Conservation (phyloP, 108 stramenopile genomes). For the Nitzschia putrida region DNA sequence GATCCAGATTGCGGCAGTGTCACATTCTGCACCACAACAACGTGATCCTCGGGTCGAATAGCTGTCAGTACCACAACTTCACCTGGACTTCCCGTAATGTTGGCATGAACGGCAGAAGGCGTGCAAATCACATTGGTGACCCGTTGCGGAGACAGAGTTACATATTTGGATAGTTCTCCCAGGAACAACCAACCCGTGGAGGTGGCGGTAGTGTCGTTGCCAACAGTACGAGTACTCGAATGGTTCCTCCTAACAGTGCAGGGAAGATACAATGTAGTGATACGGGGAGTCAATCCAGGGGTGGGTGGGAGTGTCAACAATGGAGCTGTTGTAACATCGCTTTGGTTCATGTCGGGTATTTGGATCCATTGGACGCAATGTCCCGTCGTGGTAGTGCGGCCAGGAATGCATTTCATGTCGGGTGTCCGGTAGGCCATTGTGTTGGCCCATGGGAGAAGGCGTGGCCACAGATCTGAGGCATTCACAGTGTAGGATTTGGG, state of each 20-base stretch:
- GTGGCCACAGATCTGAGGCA: slow-evolving; percentile 36
- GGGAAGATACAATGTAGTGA: slow-evolving; percentile 18
- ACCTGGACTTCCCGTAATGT: slow-evolving; percentile 8
- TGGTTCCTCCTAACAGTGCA: neutral
- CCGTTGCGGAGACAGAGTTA: slow-evolving; percentile 33
- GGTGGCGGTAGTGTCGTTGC: too few species aligned
- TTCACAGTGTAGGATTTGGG: slow-evolving; percentile 9
- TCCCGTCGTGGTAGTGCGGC: neutral
- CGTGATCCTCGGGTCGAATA: slow-evolving; percentile 1
- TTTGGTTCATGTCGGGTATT: neutral
- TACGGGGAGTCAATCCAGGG: slow-evolving; percentile 15
- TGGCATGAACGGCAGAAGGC: neutral
- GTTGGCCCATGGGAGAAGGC: neutral
- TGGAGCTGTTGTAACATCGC: neutral
- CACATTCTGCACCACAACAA: too few species aligned
- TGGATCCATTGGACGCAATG: slow-evolving; percentile 3
- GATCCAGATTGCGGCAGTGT: too few species aligned
- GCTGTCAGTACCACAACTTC: slow-evolving; percentile 29
- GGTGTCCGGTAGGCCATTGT: slow-evolving; percentile 15
- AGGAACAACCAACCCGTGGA: slow-evolving; percentile 21
- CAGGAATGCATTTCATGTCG: neutral
- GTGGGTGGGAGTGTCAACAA: slow-evolving; percentile 12
- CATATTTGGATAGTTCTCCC: slow-evolving; percentile 43
- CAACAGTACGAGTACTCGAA: too few species aligned
- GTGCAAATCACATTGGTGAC: slow-evolving; percentile 26